Conservation (phyloP, 148 eudicot genomes). For the Diospyros kaki region DNA sequence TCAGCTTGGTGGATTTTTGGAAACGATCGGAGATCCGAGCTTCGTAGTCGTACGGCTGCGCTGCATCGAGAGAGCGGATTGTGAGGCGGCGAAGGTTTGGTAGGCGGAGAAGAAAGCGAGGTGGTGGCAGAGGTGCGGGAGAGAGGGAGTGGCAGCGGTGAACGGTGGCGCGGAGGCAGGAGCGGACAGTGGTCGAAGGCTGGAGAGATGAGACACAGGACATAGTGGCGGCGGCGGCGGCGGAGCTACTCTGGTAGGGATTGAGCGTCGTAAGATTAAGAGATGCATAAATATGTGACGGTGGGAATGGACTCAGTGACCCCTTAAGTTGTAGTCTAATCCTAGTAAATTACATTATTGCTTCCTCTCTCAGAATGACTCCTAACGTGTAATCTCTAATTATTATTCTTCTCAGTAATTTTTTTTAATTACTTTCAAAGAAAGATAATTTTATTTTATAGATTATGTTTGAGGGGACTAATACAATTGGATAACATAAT, state of each 20-base stretch:
- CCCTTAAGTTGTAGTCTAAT: too few relatives aligned
- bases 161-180: constrained; percentile 4
- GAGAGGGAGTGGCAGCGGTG: constrained; percentile 3
- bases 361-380: too few relatives aligned
- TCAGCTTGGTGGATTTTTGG: constrained; percentile 32
- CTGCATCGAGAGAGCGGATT: constrained; percentile 50
- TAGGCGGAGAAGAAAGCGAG: constrained; percentile 14
- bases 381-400: too few relatives aligned
- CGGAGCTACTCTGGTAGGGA: too few relatives aligned
- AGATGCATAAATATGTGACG: constrained; percentile 5
- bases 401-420: too few relatives aligned
- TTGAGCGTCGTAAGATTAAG: too few relatives aligned
- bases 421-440: too few relatives aligned
- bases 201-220: not conserved
- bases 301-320: not conserved
- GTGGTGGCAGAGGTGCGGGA: not conserved
- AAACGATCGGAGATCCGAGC: constrained; percentile 32
- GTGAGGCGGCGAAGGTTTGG: constrained; percentile 21
- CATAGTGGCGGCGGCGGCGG: not conserved
- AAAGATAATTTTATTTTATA: too few relatives aligned
- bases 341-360: too few relatives aligned
- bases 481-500: too few relatives aligned
- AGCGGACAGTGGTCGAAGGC: constrained; percentile 9
- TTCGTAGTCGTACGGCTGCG: constrained; percentile 57
- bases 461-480: too few relatives aligned